Percentiles rank a stretch among this genome's conserved stretches.
Evolutionary conservation across 2,329 filamentous ascomycete genomes (phyloP).

Genomic region (Calcarisporium arbuscula): DNA sequence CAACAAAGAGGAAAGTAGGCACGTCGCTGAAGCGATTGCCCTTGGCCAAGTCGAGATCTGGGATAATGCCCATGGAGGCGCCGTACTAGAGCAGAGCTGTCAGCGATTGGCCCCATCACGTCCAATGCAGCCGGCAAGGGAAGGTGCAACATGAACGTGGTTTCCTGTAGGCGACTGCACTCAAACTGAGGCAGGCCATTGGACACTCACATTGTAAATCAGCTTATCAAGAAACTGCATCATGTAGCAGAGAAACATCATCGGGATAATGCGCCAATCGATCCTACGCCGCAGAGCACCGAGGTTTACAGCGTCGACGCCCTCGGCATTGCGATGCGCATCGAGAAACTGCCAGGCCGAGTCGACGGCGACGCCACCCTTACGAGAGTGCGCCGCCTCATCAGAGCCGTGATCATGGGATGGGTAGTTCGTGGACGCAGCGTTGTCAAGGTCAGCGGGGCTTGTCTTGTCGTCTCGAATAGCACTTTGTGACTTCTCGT

Average conservation of each 20-base stretch:
- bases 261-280: conserved; percentile 52
- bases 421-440: too few relatives aligned
- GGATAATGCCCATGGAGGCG: conserved; percentile 56
- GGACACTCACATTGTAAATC: conserved; percentile 47
- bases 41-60: conserved; percentile 44
- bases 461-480: too few relatives aligned
- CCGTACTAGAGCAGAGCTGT: conserved; percentile 56
- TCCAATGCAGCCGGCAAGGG: too few relatives aligned
- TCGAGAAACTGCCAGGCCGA: conserved; percentile 40
- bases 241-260: conserved; percentile 57
- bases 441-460: too few relatives aligned
- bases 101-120: too few relatives aligned
- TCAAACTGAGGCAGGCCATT: not conserved
- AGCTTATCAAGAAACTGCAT: conserved; percentile 61
- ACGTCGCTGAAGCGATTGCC: conserved; percentile 58
- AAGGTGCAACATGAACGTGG: conserved; percentile 3
- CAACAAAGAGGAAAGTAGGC: conserved; percentile 58
- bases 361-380: conserved; percentile 27
- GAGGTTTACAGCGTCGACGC: conserved; percentile 31
- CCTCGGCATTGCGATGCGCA: conserved; percentile 30
- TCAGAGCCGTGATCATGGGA: too few relatives aligned
- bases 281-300: conserved; percentile 46
- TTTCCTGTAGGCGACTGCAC: conserved; percentile 1
- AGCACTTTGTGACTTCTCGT: too few relatives aligned
- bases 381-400: too few relatives aligned